Base-by-base conservation (phyloP, 768 basidiomycete genomes). In the Mycena maculata region DNA sequence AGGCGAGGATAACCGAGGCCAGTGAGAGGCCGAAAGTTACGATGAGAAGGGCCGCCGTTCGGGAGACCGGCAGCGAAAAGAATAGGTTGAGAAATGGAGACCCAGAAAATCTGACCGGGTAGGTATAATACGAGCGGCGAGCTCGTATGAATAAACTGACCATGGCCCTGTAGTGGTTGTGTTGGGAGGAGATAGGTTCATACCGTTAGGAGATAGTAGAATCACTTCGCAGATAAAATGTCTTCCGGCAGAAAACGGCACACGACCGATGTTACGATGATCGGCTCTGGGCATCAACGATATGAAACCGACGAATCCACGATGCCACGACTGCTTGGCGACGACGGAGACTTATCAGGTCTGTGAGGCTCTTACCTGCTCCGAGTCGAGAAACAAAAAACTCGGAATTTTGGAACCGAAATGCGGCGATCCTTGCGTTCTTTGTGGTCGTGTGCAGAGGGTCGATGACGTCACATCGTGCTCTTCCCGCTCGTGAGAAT, bases 251-350 rank as follows among this genome's bases (percentile, higher is more conserved):
- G 3, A 36, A 53, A 31, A 41, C 65, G 65, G 65, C 65, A 66
- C 65, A 66, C 65, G 65, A 66, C 65, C 65, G 54, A 22, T 12
- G 8, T 55, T 22, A 4, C 28, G n/a, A n/a, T n/a, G n/a, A n/a
- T n/a, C n/a, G n/a, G n/a, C n/a, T n/a, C n/a, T n/a, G n/a, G n/a
- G n/a, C n/a, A n/a, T n/a, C n/a, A n/a, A n/a, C n/a, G n/a, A n/a
- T n/a, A n/a, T n/a, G n/a, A n/a, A n/a, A n/a, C n/a, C n/a, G n/a
- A n/a, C n/a, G n/a, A n/a, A n/a, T n/a, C n/a, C n/a, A n/a, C n/a
- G n/a, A n/a, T n/a, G n/a, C n/a, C n/a, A n/a, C n/a, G n/a, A n/a
- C n/a, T n/a, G n/a, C n/a, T n/a, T n/a, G n/a, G n/a, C n/a, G n/a
- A n/a, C n/a, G n/a, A n/a, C n/a, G n/a, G n/a, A n/a, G n/a, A n/a